A percentile compares a stretch with the other conserved stretches of the same genome.
Conservation (phyloP, 495 filamentous ascomycete genomes). For the Aspergillus cavernicola region DNA sequence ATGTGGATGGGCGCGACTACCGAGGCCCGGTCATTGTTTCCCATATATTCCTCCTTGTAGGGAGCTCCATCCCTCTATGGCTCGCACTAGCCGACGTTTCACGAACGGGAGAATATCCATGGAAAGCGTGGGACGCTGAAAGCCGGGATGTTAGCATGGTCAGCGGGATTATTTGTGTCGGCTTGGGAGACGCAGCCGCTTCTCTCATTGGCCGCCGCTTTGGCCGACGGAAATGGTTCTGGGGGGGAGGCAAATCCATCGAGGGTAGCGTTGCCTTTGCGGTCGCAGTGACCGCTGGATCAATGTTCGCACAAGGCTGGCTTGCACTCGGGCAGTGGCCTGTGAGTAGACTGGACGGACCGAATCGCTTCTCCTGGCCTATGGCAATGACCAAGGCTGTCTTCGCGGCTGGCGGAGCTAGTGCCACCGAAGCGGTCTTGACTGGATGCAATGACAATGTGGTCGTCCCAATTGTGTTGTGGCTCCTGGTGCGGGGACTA, state of each 20-base stretch:
- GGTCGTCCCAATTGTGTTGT: constrained; percentile 89
- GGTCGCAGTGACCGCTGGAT: constrained; percentile 68
- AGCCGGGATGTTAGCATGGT: constrained; percentile 79
- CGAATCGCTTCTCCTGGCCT: constrained; percentile 32
- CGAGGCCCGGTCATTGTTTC: constrained; percentile 90
- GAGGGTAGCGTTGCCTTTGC: constrained; percentile 89
- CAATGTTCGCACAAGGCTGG: constrained; percentile 72
- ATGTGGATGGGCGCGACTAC: constrained; percentile 91
- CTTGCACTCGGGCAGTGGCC: constrained; percentile 70
- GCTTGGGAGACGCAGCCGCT: constrained; percentile 93
- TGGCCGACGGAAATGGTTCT: constrained; percentile 88
- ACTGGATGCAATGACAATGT: constrained; percentile 99
- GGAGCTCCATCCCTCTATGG: constrained; percentile 96
- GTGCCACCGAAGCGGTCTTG: constrained; percentile 88
- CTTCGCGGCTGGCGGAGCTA: constrained; percentile 73
- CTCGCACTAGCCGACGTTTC: constrained; percentile 68
- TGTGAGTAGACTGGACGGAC: constrained; percentile 26
- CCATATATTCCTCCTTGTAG: constrained; percentile 93
- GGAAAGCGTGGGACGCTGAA: constrained; percentile 68
- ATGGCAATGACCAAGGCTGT: constrained; percentile 54
- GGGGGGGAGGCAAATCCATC: constrained; percentile 92
- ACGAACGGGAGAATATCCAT: constrained; percentile 47
- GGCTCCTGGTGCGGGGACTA: constrained; percentile 80
- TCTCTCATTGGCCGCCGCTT: constrained; percentile 85
- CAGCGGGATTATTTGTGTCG: constrained; percentile 87